Percentiles rank a stretch among this genome's conserved stretches.
These are phyloP conservation scores for Monascus ruber DNA, from an alignment of 2,329 filamentous ascomycete genomes.

Conservation along the genomic window DNA sequence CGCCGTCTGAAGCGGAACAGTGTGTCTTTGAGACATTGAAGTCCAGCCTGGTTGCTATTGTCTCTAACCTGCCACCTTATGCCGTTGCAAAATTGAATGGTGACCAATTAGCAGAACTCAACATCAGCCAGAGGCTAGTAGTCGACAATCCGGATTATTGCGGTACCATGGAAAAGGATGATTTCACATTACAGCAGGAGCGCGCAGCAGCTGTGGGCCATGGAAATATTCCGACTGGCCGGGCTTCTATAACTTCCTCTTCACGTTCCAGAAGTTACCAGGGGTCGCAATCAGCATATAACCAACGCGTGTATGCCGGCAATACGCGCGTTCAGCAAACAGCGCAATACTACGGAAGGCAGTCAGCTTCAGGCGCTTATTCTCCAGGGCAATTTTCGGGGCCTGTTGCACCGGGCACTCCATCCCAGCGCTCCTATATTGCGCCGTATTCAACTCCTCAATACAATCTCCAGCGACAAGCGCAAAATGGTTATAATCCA, in stretches of 20 bases:
- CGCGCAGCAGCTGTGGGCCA: conserved; percentile 20
- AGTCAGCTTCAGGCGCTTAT: conserved; percentile 21
- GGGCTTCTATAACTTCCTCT: conserved; percentile 5
- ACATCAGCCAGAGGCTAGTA: conserved; percentile 67
- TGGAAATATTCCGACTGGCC: not conserved
- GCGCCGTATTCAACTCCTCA: conserved; percentile 18
- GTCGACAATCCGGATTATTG: conserved; percentile 62
- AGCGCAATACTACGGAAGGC: conserved; percentile 21
- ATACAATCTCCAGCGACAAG: conserved; percentile 28
- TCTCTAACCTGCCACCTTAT: conserved; percentile 68
- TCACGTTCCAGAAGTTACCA: conserved; percentile 21
- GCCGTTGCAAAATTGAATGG: conserved; percentile 78
- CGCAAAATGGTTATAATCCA: conserved; percentile 25
- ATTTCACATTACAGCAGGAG: conserved; percentile 45
- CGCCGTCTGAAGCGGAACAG: conserved; percentile 45
- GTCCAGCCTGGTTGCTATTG: conserved; percentile 60
- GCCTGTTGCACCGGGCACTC: conserved; percentile 23
- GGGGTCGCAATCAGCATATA: conserved; percentile 18
- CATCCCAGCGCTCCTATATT: conserved; percentile 25
- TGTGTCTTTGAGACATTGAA: conserved; percentile 61
- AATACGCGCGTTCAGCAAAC: conserved; percentile 18
- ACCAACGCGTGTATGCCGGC: conserved; percentile 21
- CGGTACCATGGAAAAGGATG: conserved; percentile 76
- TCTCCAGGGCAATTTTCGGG: conserved; percentile 20
- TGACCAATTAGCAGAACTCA: conserved; percentile 70